Conservation (phyloP, 2,329 filamentous ascomycete species). For the Beauveria asiatica region DNA sequence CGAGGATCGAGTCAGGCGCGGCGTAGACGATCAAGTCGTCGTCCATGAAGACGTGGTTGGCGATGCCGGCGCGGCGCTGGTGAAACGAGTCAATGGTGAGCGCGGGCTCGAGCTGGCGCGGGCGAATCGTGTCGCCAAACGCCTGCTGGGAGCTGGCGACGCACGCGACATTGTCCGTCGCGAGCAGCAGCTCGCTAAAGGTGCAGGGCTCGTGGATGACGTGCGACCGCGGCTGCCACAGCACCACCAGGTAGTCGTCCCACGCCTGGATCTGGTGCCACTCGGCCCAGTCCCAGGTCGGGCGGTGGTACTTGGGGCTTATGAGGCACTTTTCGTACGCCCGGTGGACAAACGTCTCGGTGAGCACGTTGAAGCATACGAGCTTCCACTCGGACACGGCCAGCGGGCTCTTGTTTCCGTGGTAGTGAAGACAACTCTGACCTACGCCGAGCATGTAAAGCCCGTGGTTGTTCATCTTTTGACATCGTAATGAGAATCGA, state of each 20-base stretch:
- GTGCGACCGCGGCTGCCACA: conserved; percentile 10
- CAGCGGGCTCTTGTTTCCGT: not conserved
- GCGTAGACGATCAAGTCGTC: conserved; percentile 8
- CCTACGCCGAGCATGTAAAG: conserved; percentile 7
- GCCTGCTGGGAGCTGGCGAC: not conserved
- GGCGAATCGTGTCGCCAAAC: not conserved
- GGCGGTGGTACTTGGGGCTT: conserved; percentile 6
- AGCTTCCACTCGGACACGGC: conserved; percentile 1
- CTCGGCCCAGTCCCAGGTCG: conserved; percentile 11
- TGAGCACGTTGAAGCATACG: conserved; percentile 10
- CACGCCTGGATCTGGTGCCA: conserved; percentile 10
- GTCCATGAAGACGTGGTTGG: conserved; percentile 9
- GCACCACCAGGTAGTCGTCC: conserved; percentile 12
- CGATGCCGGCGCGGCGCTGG: not conserved
- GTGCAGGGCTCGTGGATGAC: conserved; percentile 12
- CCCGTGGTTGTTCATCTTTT: conserved; percentile 9
- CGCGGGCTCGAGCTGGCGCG: not conserved
- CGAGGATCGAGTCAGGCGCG: not conserved
- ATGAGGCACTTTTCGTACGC: conserved; percentile 5
- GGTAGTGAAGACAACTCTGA: conserved; percentile 1
- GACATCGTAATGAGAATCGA: conserved; percentile 9
- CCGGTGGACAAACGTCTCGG: not conserved
- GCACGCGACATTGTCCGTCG: conserved; percentile 5
- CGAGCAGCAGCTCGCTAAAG: conserved; percentile 4
- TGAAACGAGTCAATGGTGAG: conserved; percentile 8